Evolutionary conservation across 2,329 filamentous ascomycete genomes (phyloP), one percentile per base, ranked within the genome.

Genomic region (Phyllosticta paracitricarpa): DNA sequence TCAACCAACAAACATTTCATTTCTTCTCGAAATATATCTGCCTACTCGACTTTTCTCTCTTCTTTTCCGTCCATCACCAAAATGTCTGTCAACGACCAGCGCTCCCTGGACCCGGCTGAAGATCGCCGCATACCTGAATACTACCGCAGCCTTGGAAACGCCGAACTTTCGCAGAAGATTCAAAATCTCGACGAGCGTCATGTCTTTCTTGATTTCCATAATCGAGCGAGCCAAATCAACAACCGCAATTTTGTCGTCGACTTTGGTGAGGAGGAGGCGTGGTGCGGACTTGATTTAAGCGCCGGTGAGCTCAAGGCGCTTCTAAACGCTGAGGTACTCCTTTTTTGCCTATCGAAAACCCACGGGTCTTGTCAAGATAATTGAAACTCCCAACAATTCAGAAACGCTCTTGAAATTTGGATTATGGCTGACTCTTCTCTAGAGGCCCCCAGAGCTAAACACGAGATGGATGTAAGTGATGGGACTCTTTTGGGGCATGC

Each of bases 401-500:
- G 2, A 1, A n/a, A 9, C 9, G 22, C 12, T 25, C 17, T 26
- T n/a, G 12, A 12, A 22, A 24, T 24, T 8, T 54, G 10, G 1
- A 24, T 25, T 25, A 30, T n/a, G 10, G 9, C 57, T 54, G 40
- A 54, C 54, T 26, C 17, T 7, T 24, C 17, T 48, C 24, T 69
- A 81, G 67, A 76, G 79, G 61, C 78, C 81, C 2, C 73, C 72
- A 51, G 77, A 75, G 56, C 73, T 79, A 54, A 80, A 78, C 63
- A 84, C 88, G 3, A 79, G 87, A 71, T 91, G 88, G 88, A 89
- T 91, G 83, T 85, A 74, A 71, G 83, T 22, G 22, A 19, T 51
- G 33, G 1, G 12, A 51, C 25, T 51, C 6, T n/a, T 7, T 17
- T 4, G 7, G 17, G 40, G 14, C 7, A 17, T 5, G 7, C 3